Percentiles rank a stretch among this genome's conserved stretches.
Evolutionary conservation across 2,329 filamentous ascomycete species (phyloP).

Genomic region (Claviceps humidiphila): DNA sequence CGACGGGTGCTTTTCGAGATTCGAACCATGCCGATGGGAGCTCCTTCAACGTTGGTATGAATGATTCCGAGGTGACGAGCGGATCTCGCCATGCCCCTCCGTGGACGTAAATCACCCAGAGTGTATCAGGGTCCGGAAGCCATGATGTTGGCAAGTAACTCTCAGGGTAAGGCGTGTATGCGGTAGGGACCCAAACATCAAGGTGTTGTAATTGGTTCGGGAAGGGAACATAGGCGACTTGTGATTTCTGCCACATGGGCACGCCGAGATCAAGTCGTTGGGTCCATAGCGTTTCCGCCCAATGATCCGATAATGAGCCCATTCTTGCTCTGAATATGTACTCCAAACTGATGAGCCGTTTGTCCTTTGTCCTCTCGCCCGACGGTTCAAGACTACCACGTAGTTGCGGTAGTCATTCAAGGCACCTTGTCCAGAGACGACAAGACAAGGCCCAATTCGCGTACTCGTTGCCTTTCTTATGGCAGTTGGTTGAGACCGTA

Average conservation of each 20-base stretch:
- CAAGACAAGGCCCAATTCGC: too few species aligned
- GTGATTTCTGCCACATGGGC: conserved; percentile 7
- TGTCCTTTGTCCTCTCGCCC: neutral
- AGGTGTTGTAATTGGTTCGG: conserved; percentile 5
- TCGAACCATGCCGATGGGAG: conserved; percentile 2
- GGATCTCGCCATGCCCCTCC: conserved; percentile 17
- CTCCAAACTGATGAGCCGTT: too few species aligned
- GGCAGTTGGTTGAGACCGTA: too few species aligned
- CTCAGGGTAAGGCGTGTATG: neutral
- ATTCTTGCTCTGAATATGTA: neutral
- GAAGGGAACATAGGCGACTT: conserved; percentile 1
- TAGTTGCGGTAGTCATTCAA: too few species aligned
- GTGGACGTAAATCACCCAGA: conserved; percentile 14
- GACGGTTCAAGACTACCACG: too few species aligned
- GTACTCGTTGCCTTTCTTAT: too few species aligned
- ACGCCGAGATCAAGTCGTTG: neutral
- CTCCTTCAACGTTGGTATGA: conserved; percentile 2
- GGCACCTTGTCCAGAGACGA: too few species aligned
- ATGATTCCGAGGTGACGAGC: conserved; percentile 8
- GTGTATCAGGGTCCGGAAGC: conserved; percentile 2
- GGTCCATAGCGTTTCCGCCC: conserved; percentile 2
- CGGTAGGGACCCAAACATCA: conserved; percentile 4
- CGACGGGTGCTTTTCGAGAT: conserved; percentile 3
- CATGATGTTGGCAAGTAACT: conserved; percentile 1
- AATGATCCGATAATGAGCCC: neutral